Percentiles rank a stretch among this genome's conserved stretches.
Evolutionary conservation across 2,329 filamentous ascomycete genomes (phyloP).

Genomic region (Chaetomiaceae sp.): DNA sequence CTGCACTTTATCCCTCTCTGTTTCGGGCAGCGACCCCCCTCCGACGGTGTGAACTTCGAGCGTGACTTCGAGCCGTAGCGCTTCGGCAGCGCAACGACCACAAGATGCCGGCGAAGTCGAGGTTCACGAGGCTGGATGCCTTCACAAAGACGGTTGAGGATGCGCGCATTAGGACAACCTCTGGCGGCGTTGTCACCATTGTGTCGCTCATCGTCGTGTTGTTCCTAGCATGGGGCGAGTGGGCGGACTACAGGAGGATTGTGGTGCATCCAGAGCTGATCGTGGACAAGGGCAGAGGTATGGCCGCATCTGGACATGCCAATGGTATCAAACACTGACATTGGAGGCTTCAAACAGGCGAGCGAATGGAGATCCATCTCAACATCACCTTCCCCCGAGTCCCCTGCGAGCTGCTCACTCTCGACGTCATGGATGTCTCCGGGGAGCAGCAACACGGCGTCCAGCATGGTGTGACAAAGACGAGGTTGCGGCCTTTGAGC

Average conservation of each 20-base stretch:
- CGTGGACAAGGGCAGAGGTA: slow-evolving; percentile 92
- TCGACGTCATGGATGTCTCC: slow-evolving; percentile 98
- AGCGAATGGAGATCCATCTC: slow-evolving; percentile 98
- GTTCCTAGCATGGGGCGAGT: slow-evolving; percentile 90
- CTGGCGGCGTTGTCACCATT: slow-evolving; percentile 91
- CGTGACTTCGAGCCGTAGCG: slow-evolving; percentile 1
- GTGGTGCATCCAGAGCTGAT: slow-evolving; percentile 86
- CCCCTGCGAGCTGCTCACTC: slow-evolving; percentile 89
- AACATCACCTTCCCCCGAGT: slow-evolving; percentile 93
- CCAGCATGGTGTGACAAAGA: slow-evolving; percentile 86
- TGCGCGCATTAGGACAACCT: slow-evolving; percentile 91
- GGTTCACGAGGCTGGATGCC: slow-evolving; percentile 94
- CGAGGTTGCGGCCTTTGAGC: slow-evolving; percentile 64
- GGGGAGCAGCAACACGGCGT: slow-evolving; percentile 95
- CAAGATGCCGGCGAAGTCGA: slow-evolving; percentile 79
- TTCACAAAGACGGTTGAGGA: slow-evolving; percentile 99
- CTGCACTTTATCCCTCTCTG: background rate
- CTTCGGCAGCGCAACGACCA: slow-evolving; percentile 11
- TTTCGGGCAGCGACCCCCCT: slow-evolving; percentile 4
- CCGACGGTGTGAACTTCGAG: slow-evolving; percentile 8
- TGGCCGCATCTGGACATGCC: slow-evolving; percentile 25
- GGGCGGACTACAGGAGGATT: slow-evolving; percentile 83
- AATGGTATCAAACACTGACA: slow-evolving; percentile 14
- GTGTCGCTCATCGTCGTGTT: slow-evolving; percentile 81
- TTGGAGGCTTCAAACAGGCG: slow-evolving; percentile 47